These are phyloP conservation scores for Sporothrix brasiliensis DNA, from an alignment of 2,329 filamentous ascomycete genomes.

Conservation along the genomic window DNA sequence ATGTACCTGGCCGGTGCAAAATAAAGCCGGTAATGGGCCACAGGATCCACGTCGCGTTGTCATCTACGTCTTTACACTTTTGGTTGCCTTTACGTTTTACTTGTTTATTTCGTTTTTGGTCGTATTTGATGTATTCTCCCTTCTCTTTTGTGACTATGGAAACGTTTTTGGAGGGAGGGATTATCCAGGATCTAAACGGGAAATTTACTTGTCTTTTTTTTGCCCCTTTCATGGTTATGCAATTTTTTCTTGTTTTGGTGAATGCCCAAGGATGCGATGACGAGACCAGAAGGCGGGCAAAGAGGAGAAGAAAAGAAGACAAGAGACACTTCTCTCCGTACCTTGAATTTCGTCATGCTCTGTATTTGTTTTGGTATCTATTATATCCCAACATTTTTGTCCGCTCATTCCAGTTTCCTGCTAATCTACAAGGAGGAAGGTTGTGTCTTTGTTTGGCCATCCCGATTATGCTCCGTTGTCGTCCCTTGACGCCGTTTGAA, in stretches of 20 bases:
- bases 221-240: not conserved
- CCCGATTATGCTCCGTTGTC: not conserved
- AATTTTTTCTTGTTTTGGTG: not conserved
- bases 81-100: not conserved
- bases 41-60: not conserved
- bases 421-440: constrained; percentile 14
- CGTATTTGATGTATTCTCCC: not conserved
- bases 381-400: constrained; percentile 14
- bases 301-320: not conserved
- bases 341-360: not conserved
- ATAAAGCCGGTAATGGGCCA: not conserved
- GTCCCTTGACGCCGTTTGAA: constrained; percentile 6
- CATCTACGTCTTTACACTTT: not conserved
- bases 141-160: constrained; percentile 13
- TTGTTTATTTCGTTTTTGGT: not conserved
- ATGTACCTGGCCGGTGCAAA: constrained; percentile 60
- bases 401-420: constrained; percentile 1
- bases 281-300: not conserved
- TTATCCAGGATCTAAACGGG: constrained; percentile 11
- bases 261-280: not conserved
- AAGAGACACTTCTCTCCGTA: not conserved
- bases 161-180: constrained; percentile 10
- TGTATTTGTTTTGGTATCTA: constrained; percentile 22
- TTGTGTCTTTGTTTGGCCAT: constrained; percentile 1
- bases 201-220: not conserved